A percentile compares a stretch with the other conserved stretches of the same genome.
Evolutionary conservation across 768 basidiomycete genomes (phyloP).

Genomic region (Mycena alexandri): DNA sequence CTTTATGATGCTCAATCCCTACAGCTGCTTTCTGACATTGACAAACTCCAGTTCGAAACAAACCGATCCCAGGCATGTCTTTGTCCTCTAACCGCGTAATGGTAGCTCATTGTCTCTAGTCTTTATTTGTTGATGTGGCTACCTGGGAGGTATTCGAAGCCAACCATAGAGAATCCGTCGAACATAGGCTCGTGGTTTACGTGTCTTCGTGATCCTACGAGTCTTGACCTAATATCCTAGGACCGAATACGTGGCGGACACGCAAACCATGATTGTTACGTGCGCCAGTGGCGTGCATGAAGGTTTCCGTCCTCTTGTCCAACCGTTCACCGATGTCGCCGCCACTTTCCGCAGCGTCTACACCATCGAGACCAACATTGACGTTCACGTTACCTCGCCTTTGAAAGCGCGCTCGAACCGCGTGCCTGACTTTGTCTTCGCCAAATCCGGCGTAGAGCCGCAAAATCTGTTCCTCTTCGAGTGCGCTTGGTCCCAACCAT

Average conservation of each 20-base stretch:
- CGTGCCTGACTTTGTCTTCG: conserved; percentile 5
- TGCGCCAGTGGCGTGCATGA: conserved; percentile 6
- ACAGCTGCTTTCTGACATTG: too few species aligned
- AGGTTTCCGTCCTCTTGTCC: background rate
- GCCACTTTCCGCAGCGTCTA: background rate
- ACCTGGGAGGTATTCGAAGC: conserved; percentile 3
- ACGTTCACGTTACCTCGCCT: background rate
- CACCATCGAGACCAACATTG: background rate
- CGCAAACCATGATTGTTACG: background rate
- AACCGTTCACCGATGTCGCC: background rate
- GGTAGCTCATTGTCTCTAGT: background rate
- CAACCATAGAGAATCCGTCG: background rate
- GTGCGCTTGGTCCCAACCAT: background rate
- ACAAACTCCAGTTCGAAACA: too few species aligned
- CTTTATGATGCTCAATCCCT: too few species aligned
- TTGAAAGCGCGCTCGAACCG: background rate
- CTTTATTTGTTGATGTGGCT: background rate
- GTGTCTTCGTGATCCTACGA: background rate
- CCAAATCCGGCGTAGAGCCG: background rate
- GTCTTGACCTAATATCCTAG: background rate
- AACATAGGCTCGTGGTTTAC: background rate
- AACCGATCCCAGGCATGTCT: background rate
- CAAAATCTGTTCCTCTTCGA: conserved; percentile 2
- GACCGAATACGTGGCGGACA: conserved; percentile 1
- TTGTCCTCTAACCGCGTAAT: background rate